A percentile compares a stretch with the other conserved stretches of the same genome.
Evolutionary conservation across 2,329 filamentous ascomycete species (phyloP).

Genomic region (Penicillium sp.): DNA sequence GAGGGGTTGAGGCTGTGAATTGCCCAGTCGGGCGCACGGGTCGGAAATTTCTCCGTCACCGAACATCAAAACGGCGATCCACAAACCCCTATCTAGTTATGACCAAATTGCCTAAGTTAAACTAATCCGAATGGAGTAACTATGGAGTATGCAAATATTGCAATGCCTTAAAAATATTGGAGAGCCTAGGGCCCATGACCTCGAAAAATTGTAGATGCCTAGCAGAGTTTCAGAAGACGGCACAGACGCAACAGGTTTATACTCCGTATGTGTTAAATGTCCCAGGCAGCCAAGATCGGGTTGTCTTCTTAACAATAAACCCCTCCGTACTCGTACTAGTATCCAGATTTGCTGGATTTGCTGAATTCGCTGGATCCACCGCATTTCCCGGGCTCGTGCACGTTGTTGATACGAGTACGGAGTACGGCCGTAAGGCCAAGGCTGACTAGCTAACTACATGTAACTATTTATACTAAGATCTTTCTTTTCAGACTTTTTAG

Average conservation of each 20-base stretch:
- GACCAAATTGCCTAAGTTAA: neutral
- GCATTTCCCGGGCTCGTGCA: slow-evolving; percentile 12
- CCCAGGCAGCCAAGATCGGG: neutral
- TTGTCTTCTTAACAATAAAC: neutral
- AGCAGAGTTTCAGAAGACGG: neutral
- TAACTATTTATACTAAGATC: neutral
- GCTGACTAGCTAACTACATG: neutral
- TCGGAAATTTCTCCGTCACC: neutral
- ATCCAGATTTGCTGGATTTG: neutral
- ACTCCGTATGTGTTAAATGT: neutral
- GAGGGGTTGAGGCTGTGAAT: slow-evolving; percentile 2
- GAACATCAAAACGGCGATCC: neutral
- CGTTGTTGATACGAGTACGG: slow-evolving; percentile 21
- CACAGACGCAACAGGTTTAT: neutral
- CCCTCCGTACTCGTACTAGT: slow-evolving; percentile 1
- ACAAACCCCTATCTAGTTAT: neutral
- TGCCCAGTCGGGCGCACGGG: neutral
- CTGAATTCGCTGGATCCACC: neutral
- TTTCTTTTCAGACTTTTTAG: neutral
- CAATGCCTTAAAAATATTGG: no score
- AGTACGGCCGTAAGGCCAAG: slow-evolving; percentile 16
- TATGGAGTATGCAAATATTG: neutral
- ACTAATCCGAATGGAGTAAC: neutral
- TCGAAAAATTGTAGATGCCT: neutral
- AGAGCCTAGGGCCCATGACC: neutral